Conservation (phyloP, 2,329 filamentous ascomycete species). For the Sordariomycetes sp. region DNA sequence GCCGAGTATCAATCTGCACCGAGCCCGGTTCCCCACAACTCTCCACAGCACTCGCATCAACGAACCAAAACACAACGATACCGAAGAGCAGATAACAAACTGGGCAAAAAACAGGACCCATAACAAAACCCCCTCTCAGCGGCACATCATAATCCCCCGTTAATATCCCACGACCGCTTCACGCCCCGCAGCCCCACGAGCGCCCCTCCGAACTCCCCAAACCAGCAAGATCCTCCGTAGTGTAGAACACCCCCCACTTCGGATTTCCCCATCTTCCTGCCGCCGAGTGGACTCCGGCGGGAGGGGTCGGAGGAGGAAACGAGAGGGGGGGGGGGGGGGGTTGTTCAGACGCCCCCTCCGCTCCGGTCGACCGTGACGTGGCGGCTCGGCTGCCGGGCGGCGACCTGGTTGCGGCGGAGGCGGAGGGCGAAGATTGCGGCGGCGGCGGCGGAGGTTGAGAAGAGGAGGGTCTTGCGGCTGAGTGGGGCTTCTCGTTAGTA, state of each 20-base stretch:
- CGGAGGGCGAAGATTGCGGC: conserved; percentile 14
- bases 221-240: neutral
- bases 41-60: no score
- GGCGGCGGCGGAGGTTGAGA: conserved; percentile 1
- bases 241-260: neutral
- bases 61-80: neutral
- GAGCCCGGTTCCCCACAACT: no score
- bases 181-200: neutral
- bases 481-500: neutral
- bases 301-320: no score
- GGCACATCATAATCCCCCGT: neutral
- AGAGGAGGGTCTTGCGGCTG: conserved; percentile 17
- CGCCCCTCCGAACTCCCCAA: neutral
- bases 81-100: neutral
- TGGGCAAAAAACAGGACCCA: neutral
- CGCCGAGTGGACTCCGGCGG: neutral
- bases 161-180: neutral
- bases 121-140: neutral
- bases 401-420: conserved; percentile 18
- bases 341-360: conserved; percentile 25
- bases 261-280: neutral
- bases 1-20: no score
- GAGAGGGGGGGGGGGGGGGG: no score
- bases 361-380: conserved; percentile 39
- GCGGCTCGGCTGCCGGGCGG: conserved; percentile 16